Conservation (phyloP, 2,329 filamentous ascomycete species). For the Fusarium proliferatum region DNA sequence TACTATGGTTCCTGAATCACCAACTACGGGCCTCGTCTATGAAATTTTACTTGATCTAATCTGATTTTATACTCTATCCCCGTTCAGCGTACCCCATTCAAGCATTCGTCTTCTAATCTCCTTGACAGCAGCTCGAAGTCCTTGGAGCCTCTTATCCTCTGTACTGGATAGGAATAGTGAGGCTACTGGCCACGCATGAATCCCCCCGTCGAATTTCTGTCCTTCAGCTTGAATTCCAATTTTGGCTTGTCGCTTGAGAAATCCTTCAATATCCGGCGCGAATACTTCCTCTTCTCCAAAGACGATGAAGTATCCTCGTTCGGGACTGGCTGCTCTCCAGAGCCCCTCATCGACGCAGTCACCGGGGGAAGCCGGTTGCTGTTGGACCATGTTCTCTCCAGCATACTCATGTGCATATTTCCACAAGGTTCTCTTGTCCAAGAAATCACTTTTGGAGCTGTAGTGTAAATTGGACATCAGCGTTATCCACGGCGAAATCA, state of each 20-base stretch:
- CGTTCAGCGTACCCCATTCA: slow-evolving; percentile 28
- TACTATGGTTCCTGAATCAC: slow-evolving; percentile 59
- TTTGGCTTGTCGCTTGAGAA: slow-evolving; percentile 66
- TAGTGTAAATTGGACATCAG: slow-evolving; percentile 75
- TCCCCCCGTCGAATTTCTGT: slow-evolving; percentile 71
- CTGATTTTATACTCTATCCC: slow-evolving; percentile 56
- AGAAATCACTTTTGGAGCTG: slow-evolving; percentile 79
- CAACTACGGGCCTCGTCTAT: slow-evolving; percentile 44
- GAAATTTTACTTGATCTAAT: slow-evolving; percentile 73
- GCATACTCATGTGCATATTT: slow-evolving; percentile 76
- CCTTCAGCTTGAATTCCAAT: slow-evolving; percentile 65
- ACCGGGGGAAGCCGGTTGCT: slow-evolving; percentile 70
- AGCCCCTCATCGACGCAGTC: slow-evolving; percentile 71
- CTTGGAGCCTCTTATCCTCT: slow-evolving; percentile 61
- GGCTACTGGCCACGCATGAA: slow-evolving; percentile 87
- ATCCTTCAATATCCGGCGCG: slow-evolving; percentile 72
- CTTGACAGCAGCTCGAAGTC: slow-evolving; percentile 57
- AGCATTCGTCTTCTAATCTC: slow-evolving; percentile 52
- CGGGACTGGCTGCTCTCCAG: slow-evolving; percentile 76
- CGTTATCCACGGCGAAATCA: slow-evolving; percentile 86
- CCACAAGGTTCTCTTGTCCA: slow-evolving; percentile 74
- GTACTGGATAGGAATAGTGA: slow-evolving; percentile 65
- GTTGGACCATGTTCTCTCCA: slow-evolving; percentile 55
- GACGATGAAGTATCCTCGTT: slow-evolving; percentile 73
- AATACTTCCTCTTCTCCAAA: slow-evolving; percentile 85